Base-by-base conservation (phyloP, 257 asterid genomes). In the Salvia hispanica region DNA sequence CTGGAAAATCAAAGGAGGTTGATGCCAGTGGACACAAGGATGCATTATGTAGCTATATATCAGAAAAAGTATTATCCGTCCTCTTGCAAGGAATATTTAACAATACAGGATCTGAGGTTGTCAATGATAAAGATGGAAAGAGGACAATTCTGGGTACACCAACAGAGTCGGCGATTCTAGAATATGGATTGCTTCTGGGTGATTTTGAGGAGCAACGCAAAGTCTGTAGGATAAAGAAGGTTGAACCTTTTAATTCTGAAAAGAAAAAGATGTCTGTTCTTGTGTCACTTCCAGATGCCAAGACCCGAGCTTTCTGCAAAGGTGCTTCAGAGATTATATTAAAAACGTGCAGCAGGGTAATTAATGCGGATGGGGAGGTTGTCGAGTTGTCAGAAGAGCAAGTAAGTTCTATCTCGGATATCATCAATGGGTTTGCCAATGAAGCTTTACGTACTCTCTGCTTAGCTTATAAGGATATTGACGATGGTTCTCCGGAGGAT, bases 241-340 rank as follows among this genome's bases (percentile, higher is more conserved):
- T 91, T 47, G 98, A 94, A 71, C 98, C 99, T n/a, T 94, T 94
- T 73, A 94, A 94, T 78, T 94, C 99, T 0, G 95, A 84, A 68
- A 94, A 78, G 96, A 94, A 94, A 78, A 85, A 36, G 77, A 94
- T 91, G 99, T 88, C 96, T 43, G 98, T 91, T 73, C 88, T 94
- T 64, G 88, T 87, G 65, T 67, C 82, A 28, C 86, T 91, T 73
- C 86, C 88, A 11, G 96, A 82, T 64, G 95, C 93, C 55, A 85
- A 81, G 9, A 71, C 69, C 47, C 82, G 96, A 70, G 96, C 96
- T 16, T 91, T 81, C 46, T 87, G 96, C 79, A 91, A 94, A 88
- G 99, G 99, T 25, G 99, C 98, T 43, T 94, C 99, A 42, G 99
- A 94, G 89, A 91, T 91, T 74, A 51, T 94, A 72, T 16, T 94